Evolutionary conservation across 2,329 filamentous ascomycete species (phyloP).

Genomic region (Arthrobotrys megalospora): DNA sequence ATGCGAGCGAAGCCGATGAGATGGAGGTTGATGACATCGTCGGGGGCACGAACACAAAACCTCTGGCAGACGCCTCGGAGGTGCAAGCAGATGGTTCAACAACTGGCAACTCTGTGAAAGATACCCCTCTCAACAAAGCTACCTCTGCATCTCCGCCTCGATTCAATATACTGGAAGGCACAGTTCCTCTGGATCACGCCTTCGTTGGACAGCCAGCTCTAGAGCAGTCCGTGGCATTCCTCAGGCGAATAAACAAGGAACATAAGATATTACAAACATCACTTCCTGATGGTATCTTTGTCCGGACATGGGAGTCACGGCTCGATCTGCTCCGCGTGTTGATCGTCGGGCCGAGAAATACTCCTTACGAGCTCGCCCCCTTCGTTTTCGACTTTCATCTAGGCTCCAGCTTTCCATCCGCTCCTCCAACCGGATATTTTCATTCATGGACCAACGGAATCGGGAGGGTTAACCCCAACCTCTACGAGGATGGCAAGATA

Average conservation of each 20-base stretch:
- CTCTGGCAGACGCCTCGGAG: not conserved
- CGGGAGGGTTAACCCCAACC: constrained; percentile 74
- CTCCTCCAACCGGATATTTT: constrained; percentile 73
- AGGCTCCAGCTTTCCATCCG: constrained; percentile 70
- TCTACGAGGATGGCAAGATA: constrained; percentile 76
- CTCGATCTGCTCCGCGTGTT: constrained; percentile 74
- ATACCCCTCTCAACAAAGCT: not conserved
- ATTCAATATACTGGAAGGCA: constrained; percentile 68
- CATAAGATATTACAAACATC: constrained; percentile 73
- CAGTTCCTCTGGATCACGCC: constrained; percentile 69
- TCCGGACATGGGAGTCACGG: constrained; percentile 74
- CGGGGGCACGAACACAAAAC: constrained; percentile 11
- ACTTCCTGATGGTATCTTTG: constrained; percentile 73
- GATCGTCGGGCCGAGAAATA: constrained; percentile 74
- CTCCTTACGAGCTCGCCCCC: constrained; percentile 75
- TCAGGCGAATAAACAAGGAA: constrained; percentile 73
- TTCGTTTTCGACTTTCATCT: constrained; percentile 76
- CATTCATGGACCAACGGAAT: constrained; percentile 73
- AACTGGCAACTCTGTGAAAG: not conserved
- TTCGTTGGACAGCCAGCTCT: constrained; percentile 65
- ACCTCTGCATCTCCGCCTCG: constrained; percentile 64
- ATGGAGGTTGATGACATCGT: constrained; percentile 39
- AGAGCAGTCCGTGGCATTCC: constrained; percentile 63
- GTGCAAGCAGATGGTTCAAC: not conserved
- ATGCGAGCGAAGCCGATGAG: constrained; percentile 64